A percentile compares a stretch with the other conserved stretches of the same genome.
Conservation (phyloP, 768 basidiomycete species). For the Psilocybe subaeruginosa region DNA sequence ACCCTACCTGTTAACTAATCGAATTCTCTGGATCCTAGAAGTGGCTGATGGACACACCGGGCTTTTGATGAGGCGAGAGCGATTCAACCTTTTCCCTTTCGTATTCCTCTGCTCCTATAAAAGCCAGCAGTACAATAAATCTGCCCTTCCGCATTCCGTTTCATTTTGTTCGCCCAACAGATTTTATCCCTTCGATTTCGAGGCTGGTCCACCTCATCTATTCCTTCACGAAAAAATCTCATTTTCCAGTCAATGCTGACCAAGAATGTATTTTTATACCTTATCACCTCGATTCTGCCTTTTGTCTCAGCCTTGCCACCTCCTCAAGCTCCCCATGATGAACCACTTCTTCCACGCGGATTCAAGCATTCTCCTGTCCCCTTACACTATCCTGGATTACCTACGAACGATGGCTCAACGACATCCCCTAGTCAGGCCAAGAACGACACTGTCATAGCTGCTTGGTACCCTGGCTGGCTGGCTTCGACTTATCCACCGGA, state of each 20-base stretch:
- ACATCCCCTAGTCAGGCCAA: neutral
- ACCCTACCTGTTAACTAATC: neutral
- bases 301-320: slow-evolving; percentile 1
- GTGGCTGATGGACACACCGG: neutral
- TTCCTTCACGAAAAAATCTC: neutral
- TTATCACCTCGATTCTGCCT: neutral
- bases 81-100: neutral
- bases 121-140: neutral
- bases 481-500: slow-evolving; percentile 35
- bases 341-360: neutral
- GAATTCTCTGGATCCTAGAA: neutral
- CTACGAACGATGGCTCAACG: neutral
- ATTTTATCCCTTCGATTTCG: neutral
- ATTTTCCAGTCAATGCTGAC: slow-evolving; percentile 1
- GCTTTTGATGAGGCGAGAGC: neutral
- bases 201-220: neutral
- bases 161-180: neutral
- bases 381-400: neutral
- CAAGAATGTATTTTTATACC: slow-evolving; percentile 1
- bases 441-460: slow-evolving; percentile 30
- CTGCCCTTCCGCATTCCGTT: neutral
- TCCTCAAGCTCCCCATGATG: neutral
- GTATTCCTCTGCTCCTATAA: neutral
- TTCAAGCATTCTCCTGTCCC: neutral
- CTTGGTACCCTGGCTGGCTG: slow-evolving; percentile 55